phyloP scores from a whole-genome alignment of 2,329 filamentous ascomycete species.

The Atkinsonella hypoxylon region DNA sequence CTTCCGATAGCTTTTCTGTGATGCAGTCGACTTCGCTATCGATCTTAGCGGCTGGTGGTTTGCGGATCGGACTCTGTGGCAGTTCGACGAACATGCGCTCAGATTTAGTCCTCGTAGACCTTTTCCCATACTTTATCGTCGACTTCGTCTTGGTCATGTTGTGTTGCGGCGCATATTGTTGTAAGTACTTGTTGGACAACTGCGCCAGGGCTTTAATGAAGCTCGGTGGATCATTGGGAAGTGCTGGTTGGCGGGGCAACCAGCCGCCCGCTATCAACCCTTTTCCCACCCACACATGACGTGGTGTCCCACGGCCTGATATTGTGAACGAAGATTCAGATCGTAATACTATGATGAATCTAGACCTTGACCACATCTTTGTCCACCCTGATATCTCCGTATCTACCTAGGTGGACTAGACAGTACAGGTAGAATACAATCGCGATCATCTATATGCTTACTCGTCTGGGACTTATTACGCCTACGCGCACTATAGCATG shows the following conservation, averaged over 20 bases:
- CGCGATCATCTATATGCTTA: too few species aligned
- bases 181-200: not conserved
- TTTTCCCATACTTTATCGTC: constrained; percentile 39
- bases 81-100: constrained; percentile 40
- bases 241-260: constrained; percentile 10
- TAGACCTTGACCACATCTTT: too few species aligned
- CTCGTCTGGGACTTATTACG: too few species aligned
- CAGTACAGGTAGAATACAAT: too few species aligned
- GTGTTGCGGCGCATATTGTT: constrained; percentile 1
- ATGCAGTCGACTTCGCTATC: constrained; percentile 21
- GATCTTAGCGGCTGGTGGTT: constrained; percentile 7
- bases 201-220: not conserved
- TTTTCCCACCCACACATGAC: not conserved
- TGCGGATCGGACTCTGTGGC: constrained; percentile 36
- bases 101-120: constrained; percentile 32
- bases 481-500: too few species aligned
- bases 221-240: not conserved
- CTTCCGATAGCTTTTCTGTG: constrained; percentile 21
- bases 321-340: too few species aligned
- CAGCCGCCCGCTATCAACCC: not conserved
- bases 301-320: too few species aligned
- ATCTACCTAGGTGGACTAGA: too few species aligned
- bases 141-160: constrained; percentile 34
- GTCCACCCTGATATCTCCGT: too few species aligned
- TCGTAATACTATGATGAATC: too few species aligned